Conservation (phyloP, 129 eudicot genomes). For the Cynara cardunculus region DNA sequence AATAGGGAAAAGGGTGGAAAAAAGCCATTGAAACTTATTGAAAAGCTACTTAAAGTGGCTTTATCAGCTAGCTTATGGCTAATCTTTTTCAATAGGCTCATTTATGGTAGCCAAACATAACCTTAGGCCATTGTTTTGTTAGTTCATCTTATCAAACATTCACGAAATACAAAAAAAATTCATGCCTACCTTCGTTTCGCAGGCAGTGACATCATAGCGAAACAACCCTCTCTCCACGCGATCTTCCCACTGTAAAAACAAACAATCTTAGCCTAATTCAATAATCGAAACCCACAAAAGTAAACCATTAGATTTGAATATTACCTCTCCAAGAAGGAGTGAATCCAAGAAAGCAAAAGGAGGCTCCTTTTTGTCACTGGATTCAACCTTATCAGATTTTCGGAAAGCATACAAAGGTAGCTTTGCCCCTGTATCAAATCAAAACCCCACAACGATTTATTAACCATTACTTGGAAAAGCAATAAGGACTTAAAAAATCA, state of each 20-base stretch:
- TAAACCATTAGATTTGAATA: background rate
- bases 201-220: slow-evolving; percentile 98
- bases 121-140: background rate
- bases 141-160: background rate
- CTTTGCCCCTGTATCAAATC: slow-evolving; percentile 58
- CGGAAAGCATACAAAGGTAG: slow-evolving; percentile 83
- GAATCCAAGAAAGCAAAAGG: slow-evolving; percentile 86
- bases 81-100: background rate
- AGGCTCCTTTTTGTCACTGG: slow-evolving; percentile 43
- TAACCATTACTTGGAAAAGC: background rate
- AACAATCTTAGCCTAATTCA: slow-evolving; percentile 13
- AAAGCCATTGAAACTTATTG: background rate
- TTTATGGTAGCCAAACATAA: background rate
- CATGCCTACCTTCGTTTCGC: slow-evolving; percentile 76
- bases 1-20: too few species aligned
- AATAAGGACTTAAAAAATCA: background rate
- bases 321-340: slow-evolving; percentile 92
- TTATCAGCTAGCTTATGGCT: background rate
- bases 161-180: background rate
- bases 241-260: slow-evolving; percentile 77
- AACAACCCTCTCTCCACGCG: slow-evolving; percentile 84
- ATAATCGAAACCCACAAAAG: background rate
- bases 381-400: slow-evolving; percentile 36
- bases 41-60: background rate
- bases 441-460: background rate